Base-by-base conservation (phyloP, 768 basidiomycete species). In the Cyclocybe aegerita region DNA sequence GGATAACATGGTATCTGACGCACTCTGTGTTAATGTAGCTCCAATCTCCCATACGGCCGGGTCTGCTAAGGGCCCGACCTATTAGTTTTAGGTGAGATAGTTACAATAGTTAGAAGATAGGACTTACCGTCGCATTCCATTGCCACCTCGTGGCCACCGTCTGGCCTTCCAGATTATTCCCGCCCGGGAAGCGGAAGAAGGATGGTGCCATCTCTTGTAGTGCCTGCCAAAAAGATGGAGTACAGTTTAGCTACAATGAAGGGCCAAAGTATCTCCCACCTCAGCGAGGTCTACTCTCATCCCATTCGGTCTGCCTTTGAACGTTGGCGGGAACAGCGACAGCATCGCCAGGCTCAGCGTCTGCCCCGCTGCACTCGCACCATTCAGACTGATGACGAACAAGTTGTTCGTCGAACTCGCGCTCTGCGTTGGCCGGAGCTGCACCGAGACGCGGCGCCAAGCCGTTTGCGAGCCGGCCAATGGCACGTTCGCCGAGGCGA, bases 121-220 rank as follows among this genome's bases (percentile, higher is more conserved):
- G 5, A 46, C 54, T 10, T n/a, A 85, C 71, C 4, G 84, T 86
- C 4, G 74, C 71, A 55, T 83, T 80, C 85, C 86, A 87, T 57
- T 80, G 74, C 85, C 85, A 87, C 9, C 85, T 70, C 0, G 74
- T 72, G 5, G 65, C 73, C 16, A 69, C 62, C 0, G 76, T 79
- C 65, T 80, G 73, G 3, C 84, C 85, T 77, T 86, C 84, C 42
- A 85, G 63, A 56, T 85, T 85, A 52, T 83, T 85, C 7, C 86
- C 86, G 14, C 86, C 86, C 7, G 85, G 86, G 57, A 86, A 78
- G 34, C 86, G 74, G 70, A 82, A 85, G 64, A 85, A 82, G 3
- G 78, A 69, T 12, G 85, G 83, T 6, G 72, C 74, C 70, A 80
- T 76, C 7, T 78, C 77, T 12, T 70, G 68, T 37, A 87, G 68